Percentiles rank a stretch among this genome's conserved stretches.
These are phyloP conservation scores for Cordyceps tenuipes DNA, from an alignment of 2,329 filamentous ascomycete genomes.

Conservation along the genomic window DNA sequence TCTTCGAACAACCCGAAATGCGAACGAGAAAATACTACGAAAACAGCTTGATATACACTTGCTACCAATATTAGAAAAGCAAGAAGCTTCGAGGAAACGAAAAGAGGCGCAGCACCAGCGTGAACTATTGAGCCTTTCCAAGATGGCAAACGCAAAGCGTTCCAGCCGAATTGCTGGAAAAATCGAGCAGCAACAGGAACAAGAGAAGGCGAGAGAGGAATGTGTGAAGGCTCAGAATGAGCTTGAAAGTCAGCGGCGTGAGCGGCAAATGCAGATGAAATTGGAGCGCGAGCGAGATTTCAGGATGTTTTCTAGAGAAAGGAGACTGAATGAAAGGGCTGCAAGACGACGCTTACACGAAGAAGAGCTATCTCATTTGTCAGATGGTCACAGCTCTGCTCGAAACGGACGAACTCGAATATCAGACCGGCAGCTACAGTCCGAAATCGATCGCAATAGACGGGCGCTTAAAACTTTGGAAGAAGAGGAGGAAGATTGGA, in stretches of 20 bases:
- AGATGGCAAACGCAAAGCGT: conserved; percentile 86
- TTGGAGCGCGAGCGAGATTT: conserved; percentile 67
- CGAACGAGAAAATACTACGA: conserved; percentile 74
- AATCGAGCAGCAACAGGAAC: conserved; percentile 65
- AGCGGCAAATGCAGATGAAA: conserved; percentile 51
- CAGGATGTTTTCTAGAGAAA: conserved; percentile 74
- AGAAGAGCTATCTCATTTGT: conserved; percentile 71
- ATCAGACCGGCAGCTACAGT: conserved; percentile 73
- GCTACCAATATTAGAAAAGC: conserved; percentile 74
- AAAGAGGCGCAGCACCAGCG: conserved; percentile 61
- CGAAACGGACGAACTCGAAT: conserved; percentile 50
- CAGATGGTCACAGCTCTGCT: conserved; percentile 61
- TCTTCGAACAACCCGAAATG: conserved; percentile 68
- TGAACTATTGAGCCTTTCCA: conserved; percentile 72
- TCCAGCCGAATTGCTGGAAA: conserved; percentile 84
- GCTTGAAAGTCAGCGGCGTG: conserved; percentile 56
- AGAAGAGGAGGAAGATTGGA: conserved; percentile 75
- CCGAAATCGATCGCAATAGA: conserved; percentile 71
- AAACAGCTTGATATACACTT: conserved; percentile 68
- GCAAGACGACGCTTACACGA: conserved; percentile 74
- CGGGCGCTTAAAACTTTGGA: conserved; percentile 66
- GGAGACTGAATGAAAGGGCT: conserved; percentile 76
- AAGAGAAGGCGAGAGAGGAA: conserved; percentile 63
- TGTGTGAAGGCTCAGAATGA: conserved; percentile 45
- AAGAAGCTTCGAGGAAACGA: conserved; percentile 65